These are phyloP conservation scores for Bassia scoparia DNA, from an alignment of 148 eudicot genomes.

Conservation along the genomic window DNA sequence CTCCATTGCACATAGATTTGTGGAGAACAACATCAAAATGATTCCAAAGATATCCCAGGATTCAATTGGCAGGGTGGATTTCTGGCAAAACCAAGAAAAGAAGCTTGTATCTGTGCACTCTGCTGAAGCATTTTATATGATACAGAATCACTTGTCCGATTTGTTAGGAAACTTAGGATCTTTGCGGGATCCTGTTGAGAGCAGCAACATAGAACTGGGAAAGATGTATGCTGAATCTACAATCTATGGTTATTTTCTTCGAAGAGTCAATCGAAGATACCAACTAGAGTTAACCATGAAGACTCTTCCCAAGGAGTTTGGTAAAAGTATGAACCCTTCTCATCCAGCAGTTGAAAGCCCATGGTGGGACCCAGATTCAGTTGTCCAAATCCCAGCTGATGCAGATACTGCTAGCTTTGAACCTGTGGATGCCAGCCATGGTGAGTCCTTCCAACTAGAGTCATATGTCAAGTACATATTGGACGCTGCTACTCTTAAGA, in stretches of 20 bases:
- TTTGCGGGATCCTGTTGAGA: conserved; percentile 48
- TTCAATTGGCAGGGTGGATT: conserved; percentile 66
- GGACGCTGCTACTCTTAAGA: conserved; percentile 86
- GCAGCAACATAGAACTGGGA: conserved; percentile 89
- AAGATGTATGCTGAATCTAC: conserved; percentile 95
- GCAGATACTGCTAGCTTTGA: conserved; percentile 36
- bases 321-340: conserved; percentile 28
- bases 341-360: conserved; percentile 40
- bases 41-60: conserved; percentile 66
- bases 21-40: conserved; percentile 62
- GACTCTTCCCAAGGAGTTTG: conserved; percentile 71
- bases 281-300: conserved; percentile 89
- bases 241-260: conserved; percentile 91
- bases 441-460: conserved; percentile 49
- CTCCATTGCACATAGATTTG: conserved; percentile 65
- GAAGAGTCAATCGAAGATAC: conserved; percentile 82
- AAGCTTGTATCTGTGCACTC: conserved; percentile 81
- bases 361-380: conserved; percentile 68
- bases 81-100: conserved; percentile 93
- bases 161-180: conserved; percentile 75
- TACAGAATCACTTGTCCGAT: conserved; percentile 68
- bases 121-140: conserved; percentile 86
- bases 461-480: conserved; percentile 92
- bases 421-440: conserved; percentile 35
- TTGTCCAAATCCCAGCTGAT: conserved; percentile 53